Evolutionary conservation across 306 rosid species (phyloP), one percentile per base, ranked within the genome.

Genomic region (Castanea crenata): DNA sequence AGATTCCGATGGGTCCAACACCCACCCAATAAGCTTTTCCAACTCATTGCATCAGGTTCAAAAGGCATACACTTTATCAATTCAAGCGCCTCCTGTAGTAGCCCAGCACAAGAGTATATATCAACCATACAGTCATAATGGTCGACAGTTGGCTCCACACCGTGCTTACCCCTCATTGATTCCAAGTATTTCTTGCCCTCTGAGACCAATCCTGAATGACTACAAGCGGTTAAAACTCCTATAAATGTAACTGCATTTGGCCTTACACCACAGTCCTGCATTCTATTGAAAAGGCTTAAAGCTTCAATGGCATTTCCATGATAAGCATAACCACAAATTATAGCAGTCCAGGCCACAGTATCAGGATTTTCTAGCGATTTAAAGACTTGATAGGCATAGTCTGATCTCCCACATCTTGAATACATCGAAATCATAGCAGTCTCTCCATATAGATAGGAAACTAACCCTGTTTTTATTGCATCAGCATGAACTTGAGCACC

Each of bases 391-490:
- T 73, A 69, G 35, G 94, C 94, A 83, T 77, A 75, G 71, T 88
- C 89, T 72, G 86, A 32, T 86, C 78, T 81, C 76, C 90, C 94
- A 52, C 92, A 90, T 82, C 85, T 90, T 73, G 94, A 77, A 82
- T 90, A 90, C 94, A 90, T 90, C 1, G 88, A 88, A 67, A 90
- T 82, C 88, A 90, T 74, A 74, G 92, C 90, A 85, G 90, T 86
- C 80, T 85, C 86, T 69, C 94, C 92, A 46, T 82, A 81, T 4
- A 84, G 83, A 78, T 59, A 77, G 62, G 80, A 35, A 77, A 88
- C 72, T 5, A 86, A 64, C 55, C 91, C 92, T 71, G 74, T 85
- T 76, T 86, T 90, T 75, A 88, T 83, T 79, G 94, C 91, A 76
- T 86, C 91, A 16, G 89, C 89, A 71, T 85, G 91, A 85, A 78